These are phyloP conservation scores for Hamigera avellanea DNA, from an alignment of 495 filamentous ascomycete genomes.

Conservation along the genomic window DNA sequence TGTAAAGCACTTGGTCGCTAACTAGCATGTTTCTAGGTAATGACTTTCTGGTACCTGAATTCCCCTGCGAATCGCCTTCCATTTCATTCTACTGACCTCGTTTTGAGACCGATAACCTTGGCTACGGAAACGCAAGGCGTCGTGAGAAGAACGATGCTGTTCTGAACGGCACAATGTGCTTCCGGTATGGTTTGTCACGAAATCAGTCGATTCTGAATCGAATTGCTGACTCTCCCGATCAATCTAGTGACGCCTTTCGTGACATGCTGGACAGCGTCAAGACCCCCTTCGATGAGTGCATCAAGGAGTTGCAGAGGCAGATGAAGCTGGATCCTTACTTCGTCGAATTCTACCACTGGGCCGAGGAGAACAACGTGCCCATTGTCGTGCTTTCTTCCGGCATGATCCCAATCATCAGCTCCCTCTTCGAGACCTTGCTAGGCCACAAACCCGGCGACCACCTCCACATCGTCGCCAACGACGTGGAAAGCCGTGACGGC, in stretches of 20 bases:
- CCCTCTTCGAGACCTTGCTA: slow-evolving; percentile 65
- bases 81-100: slow-evolving; percentile 6
- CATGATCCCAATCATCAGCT: slow-evolving; percentile 85
- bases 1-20: slow-evolving; percentile 4
- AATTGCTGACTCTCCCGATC: slow-evolving; percentile 2
- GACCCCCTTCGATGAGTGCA: slow-evolving; percentile 69
- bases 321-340: slow-evolving; percentile 83
- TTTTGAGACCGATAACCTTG: slow-evolving; percentile 73
- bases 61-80: slow-evolving; percentile 1
- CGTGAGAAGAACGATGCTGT: slow-evolving; percentile 57
- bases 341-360: slow-evolving; percentile 75
- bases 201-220: not conserved
- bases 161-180: slow-evolving; percentile 51
- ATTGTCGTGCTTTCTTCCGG: slow-evolving; percentile 84
- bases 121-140: slow-evolving; percentile 60
- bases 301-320: slow-evolving; percentile 60
- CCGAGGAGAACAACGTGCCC: slow-evolving; percentile 67
- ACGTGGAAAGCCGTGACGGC: slow-evolving; percentile 53
- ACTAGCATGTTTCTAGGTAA: slow-evolving; percentile 47
- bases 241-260: slow-evolving; percentile 69
- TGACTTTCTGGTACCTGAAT: slow-evolving; percentile 62
- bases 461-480: slow-evolving; percentile 78
- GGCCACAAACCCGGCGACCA: slow-evolving; percentile 53
- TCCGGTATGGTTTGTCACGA: slow-evolving; percentile 40
- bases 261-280: slow-evolving; percentile 78